These are phyloP conservation scores for Wickerhamomyces canadensis DNA, from an alignment of 805 yeast genomes.

Conservation along the genomic window DNA sequence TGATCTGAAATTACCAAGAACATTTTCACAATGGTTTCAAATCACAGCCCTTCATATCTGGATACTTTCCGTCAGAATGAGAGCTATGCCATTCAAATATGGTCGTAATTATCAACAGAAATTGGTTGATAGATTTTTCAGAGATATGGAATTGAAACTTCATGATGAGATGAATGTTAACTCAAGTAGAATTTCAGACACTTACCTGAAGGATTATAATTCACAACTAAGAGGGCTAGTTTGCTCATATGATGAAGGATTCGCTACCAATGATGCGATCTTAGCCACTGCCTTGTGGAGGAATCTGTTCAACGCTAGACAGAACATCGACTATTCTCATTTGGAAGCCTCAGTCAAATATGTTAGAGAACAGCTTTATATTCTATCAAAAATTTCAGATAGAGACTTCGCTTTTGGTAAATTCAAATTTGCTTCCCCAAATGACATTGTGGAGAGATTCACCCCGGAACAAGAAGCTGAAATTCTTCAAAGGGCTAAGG, in stretches of 20 bases:
- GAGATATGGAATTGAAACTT: slow-evolving; percentile 83
- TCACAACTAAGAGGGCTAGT: slow-evolving; percentile 86
- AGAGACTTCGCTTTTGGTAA: slow-evolving; percentile 91
- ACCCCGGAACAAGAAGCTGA: slow-evolving; percentile 57
- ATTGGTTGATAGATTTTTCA: slow-evolving; percentile 80
- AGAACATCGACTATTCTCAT: slow-evolving; percentile 73
- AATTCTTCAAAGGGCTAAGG: slow-evolving; percentile 44
- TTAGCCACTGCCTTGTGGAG: slow-evolving; percentile 83
- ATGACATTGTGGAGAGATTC: slow-evolving; percentile 68
- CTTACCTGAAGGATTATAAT: slow-evolving; percentile 84
- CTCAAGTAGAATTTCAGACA: slow-evolving; percentile 77
- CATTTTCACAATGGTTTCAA: slow-evolving; percentile 96
- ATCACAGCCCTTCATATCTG: slow-evolving; percentile 87
- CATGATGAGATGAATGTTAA: slow-evolving; percentile 80
- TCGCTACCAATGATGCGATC: slow-evolving; percentile 71
- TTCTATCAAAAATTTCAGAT: slow-evolving; percentile 79
- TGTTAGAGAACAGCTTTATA: slow-evolving; percentile 84
- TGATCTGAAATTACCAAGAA: slow-evolving; percentile 72
- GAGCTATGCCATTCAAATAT: slow-evolving; percentile 89
- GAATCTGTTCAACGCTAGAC: slow-evolving; percentile 83
- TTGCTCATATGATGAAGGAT: slow-evolving; percentile 89
- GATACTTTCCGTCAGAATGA: slow-evolving; percentile 91
- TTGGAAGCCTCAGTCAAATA: slow-evolving; percentile 88
- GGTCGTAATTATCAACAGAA: slow-evolving; percentile 90
- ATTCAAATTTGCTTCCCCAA: slow-evolving; percentile 79